These are phyloP conservation scores for Citrullus amarus DNA, from an alignment of 306 rosid species.

Conservation along the genomic window DNA sequence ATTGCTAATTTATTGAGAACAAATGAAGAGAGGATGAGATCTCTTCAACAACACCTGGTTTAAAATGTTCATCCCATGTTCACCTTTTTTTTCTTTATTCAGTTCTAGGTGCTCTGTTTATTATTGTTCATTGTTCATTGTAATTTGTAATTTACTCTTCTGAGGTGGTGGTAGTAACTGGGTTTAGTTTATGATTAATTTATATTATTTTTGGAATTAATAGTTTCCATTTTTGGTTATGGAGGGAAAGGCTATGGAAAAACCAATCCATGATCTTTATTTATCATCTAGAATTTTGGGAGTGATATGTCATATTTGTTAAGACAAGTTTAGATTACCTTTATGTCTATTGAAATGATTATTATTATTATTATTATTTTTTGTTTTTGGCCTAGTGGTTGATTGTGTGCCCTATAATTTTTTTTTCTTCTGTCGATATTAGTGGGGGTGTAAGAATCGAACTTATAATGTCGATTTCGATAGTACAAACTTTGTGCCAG, in stretches of 20 bases:
- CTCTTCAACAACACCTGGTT: background rate
- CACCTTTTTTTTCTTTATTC: background rate
- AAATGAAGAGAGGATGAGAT: background rate
- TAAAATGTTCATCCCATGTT: background rate
- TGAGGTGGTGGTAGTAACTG: background rate
- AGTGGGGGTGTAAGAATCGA: too few relatives aligned
- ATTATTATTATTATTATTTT: too few relatives aligned
- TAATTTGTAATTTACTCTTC: background rate
- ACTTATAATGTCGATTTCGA: too few relatives aligned
- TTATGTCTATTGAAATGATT: too few relatives aligned
- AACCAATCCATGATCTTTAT: background rate
- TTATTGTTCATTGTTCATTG: constrained; percentile 5
- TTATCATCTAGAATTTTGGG: background rate
- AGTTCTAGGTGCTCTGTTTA: background rate
- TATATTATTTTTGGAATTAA: background rate
- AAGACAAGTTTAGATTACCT: background rate
- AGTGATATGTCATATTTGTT: background rate
- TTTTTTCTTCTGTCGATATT: too few relatives aligned
- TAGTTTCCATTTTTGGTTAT: background rate
- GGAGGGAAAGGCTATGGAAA: background rate
- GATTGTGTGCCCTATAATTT: too few relatives aligned
- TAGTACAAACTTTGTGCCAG: too few relatives aligned
- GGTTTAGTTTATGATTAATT: background rate
- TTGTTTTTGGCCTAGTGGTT: too few relatives aligned
- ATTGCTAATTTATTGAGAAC: constrained; percentile 5